A percentile compares a stretch with the other conserved stretches of the same genome.
phyloP scores from a whole-genome alignment of 495 filamentous ascomycete genomes.

The Daldinia concentrica region DNA sequence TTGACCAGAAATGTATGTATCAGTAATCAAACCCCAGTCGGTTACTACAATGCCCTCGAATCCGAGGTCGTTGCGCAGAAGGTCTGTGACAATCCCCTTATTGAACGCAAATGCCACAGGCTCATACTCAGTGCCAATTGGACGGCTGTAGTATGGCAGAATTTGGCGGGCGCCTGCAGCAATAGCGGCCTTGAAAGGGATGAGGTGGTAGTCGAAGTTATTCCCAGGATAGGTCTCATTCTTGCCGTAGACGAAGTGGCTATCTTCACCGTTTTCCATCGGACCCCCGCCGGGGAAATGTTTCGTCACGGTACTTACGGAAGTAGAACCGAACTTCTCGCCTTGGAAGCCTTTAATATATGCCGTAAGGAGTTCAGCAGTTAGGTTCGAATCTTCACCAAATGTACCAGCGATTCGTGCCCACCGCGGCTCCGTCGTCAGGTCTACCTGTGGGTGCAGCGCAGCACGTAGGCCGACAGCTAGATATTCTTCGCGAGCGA shows the following conservation, averaged over 20 bases:
- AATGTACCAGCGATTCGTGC: conserved; percentile 45
- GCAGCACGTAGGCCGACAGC: conserved; percentile 41
- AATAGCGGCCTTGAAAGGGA: conserved; percentile 44
- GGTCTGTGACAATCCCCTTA: conserved; percentile 46
- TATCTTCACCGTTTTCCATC: conserved; percentile 50
- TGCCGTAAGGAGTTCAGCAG: conserved; percentile 37
- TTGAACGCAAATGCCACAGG: conserved; percentile 47
- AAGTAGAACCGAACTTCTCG: conserved; percentile 31
- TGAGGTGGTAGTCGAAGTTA: conserved; percentile 48
- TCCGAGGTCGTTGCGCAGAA: conserved; percentile 49
- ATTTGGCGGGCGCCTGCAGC: conserved; percentile 48
- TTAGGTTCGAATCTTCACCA: conserved; percentile 47
- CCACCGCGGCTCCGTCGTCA: conserved; percentile 53
- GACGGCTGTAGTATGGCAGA: conserved; percentile 50
- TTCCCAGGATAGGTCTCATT: conserved; percentile 50
- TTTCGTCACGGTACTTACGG: conserved; percentile 49
- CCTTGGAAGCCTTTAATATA: conserved; percentile 45
- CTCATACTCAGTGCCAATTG: conserved; percentile 35
- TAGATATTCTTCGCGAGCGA: conserved; percentile 40
- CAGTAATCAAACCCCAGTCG: conserved; percentile 51
- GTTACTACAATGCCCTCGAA: conserved; percentile 51
- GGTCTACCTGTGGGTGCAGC: conserved; percentile 51
- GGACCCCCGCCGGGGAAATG: conserved; percentile 54
- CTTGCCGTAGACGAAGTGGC: conserved; percentile 51
- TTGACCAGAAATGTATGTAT: conserved; percentile 28